These are phyloP conservation scores for Eucalyptus curtisii DNA, from an alignment of 345 rosid genomes.

Conservation along the genomic window DNA sequence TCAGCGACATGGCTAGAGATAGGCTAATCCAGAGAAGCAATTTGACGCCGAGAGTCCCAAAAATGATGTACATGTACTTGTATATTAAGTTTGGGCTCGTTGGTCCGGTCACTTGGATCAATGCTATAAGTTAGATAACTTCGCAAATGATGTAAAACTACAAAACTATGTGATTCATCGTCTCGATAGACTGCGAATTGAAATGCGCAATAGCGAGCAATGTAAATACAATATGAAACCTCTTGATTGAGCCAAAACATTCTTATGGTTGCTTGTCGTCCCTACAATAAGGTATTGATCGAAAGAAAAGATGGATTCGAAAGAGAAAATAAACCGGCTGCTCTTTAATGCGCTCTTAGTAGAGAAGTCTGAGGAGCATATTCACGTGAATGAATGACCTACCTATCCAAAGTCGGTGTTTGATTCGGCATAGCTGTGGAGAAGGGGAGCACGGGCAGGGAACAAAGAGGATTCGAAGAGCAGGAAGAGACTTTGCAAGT, in stretches of 20 bases:
- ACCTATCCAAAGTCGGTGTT: neutral
- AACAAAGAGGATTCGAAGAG: no score
- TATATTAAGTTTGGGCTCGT: neutral
- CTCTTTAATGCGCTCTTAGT: no score
- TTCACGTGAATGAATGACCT: neutral
- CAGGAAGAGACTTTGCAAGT: no score
- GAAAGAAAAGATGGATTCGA: no score
- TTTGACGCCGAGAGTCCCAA: accelerated
- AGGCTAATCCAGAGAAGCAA: no score
- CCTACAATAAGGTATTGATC: no score
- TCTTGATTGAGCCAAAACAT: neutral
- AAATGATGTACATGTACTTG: neutral
- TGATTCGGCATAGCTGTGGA: neutral
- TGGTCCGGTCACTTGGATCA: accelerated
- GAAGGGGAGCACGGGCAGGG: neutral
- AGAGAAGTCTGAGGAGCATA: no score
- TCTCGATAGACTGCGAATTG: accelerated
- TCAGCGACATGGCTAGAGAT: neutral
- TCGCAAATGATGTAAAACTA: neutral
- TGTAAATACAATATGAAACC: neutral
- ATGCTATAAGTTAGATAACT: neutral
- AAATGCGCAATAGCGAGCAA: neutral
- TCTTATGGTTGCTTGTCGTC: neutral
- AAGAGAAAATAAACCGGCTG: no score
- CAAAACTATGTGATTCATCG: accelerated